Evolutionary conservation across 108 stramenopile species (phyloP).

Genomic region (Phaeodactylum tricornutum): DNA sequence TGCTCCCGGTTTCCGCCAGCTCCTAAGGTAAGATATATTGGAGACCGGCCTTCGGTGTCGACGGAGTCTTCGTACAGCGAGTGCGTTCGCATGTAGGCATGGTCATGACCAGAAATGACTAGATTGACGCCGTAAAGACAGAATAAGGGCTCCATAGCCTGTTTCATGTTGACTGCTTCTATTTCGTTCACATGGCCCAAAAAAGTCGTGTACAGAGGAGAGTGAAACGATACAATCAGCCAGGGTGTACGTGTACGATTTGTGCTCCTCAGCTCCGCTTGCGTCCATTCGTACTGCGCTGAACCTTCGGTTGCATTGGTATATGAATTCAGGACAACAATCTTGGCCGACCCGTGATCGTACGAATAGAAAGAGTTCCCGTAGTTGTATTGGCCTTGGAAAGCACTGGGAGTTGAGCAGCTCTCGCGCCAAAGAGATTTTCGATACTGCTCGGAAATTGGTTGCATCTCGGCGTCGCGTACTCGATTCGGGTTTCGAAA

Average conservation of each 20-base stretch:
- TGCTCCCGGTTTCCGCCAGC: constrained; percentile 87
- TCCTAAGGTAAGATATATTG: constrained; percentile 85
- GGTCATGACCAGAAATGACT: constrained; percentile 85
- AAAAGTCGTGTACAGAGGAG: constrained; percentile 77
- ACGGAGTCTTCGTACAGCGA: constrained; percentile 33
- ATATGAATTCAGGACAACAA: constrained; percentile 74
- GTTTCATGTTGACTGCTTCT: constrained; percentile 22
- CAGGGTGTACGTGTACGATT: constrained; percentile 68
- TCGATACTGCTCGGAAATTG: constrained; percentile 23
- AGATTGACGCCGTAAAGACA: constrained; percentile 68
- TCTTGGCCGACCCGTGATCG: constrained; percentile 57
- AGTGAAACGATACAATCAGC: constrained; percentile 72
- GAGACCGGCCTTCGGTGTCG: constrained; percentile 20
- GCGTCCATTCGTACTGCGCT: constrained; percentile 61
- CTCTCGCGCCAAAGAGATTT: constrained; percentile 11
- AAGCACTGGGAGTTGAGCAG: constrained; percentile 23
- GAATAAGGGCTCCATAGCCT: constrained; percentile 74
- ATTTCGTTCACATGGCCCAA: constrained; percentile 44
- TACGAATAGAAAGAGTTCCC: constrained; percentile 80
- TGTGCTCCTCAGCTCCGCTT: constrained; percentile 24
- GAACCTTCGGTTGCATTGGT: constrained; percentile 30
- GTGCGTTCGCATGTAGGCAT: constrained; percentile 79
- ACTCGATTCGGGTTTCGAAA: constrained; percentile 68
- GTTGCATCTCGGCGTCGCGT: constrained; percentile 9
- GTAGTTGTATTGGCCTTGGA: constrained; percentile 51